These are phyloP conservation scores for Boletus barrowsii DNA, from an alignment of 768 basidiomycete species.

Conservation along the genomic window DNA sequence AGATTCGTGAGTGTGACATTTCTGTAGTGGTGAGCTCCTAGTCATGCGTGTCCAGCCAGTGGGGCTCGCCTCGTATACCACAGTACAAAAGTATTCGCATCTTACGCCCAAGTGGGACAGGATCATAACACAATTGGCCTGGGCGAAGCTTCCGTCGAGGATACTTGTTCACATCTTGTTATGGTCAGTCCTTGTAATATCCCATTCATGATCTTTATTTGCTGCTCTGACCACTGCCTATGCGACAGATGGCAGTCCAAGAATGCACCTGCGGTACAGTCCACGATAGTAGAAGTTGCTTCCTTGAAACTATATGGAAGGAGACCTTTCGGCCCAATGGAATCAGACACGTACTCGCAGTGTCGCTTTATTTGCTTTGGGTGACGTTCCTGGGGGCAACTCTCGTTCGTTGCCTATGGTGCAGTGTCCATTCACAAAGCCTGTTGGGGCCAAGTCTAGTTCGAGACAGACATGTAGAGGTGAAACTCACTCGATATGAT, in stretches of 20 bases:
- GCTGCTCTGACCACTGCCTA: neutral
- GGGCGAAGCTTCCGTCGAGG: neutral
- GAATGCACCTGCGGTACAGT: neutral
- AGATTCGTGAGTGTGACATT: too few species aligned
- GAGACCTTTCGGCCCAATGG: neutral
- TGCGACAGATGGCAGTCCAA: neutral
- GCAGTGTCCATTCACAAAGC: neutral
- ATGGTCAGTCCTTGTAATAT: conserved; percentile 1
- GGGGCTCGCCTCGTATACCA: too few species aligned
- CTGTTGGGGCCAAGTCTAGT: neutral
- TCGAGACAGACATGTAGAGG: neutral
- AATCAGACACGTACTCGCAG: neutral
- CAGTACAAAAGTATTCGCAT: neutral
- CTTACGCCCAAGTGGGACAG: conserved; percentile 4
- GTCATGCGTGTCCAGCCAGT: too few species aligned
- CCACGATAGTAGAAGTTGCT: neutral
- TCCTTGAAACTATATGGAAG: too few species aligned
- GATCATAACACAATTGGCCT: neutral
- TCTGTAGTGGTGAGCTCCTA: too few species aligned
- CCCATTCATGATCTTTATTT: neutral
- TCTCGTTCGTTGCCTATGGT: neutral
- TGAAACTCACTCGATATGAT: neutral
- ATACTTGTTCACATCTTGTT: conserved; percentile 2
- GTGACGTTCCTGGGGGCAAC: neutral
- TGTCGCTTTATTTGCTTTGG: neutral